Percentiles rank a stretch among this genome's conserved stretches.
Evolutionary conservation across 73 alveolate genomes (phyloP).

Genomic region (Stentor coeruleus): DNA sequence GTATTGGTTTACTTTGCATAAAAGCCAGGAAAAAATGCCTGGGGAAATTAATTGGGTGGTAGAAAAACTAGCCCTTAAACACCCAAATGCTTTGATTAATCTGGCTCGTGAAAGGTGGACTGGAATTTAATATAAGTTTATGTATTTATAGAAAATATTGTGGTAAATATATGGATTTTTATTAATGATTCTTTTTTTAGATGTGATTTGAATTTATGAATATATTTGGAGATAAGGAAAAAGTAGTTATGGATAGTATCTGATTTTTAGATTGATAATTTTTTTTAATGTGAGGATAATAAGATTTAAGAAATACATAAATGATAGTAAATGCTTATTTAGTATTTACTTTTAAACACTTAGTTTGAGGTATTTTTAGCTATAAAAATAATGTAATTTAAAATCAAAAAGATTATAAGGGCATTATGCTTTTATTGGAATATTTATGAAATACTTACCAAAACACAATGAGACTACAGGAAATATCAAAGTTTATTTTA

Average conservation of each 20-base stretch:
- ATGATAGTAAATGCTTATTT: too few relatives aligned
- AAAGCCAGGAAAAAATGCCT: not conserved
- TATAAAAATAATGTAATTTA: not conserved
- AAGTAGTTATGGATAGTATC: too few relatives aligned
- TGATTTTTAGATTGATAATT: too few relatives aligned
- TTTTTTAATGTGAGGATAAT: too few relatives aligned
- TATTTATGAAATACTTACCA: not conserved
- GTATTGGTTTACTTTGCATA: not conserved
- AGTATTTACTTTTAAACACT: too few relatives aligned
- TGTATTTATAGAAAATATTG: too few relatives aligned
- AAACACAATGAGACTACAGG: not conserved
- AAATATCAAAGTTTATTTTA: not conserved
- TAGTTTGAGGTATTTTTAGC: not conserved
- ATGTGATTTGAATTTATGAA: too few relatives aligned
- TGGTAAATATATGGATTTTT: too few relatives aligned
- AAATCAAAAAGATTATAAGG: not conserved
- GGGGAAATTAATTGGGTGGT: not conserved
- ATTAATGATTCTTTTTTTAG: too few relatives aligned
- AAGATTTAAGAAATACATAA: too few relatives aligned
- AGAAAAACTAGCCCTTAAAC: not conserved
- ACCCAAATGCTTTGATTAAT: not conserved
- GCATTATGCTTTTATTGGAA: not conserved
- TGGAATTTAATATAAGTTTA: too few relatives aligned
- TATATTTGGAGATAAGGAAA: too few relatives aligned
- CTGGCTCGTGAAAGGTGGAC: not conserved